Percentiles rank a stretch among this genome's conserved stretches.
Evolutionary conservation across 192 early-diverging fungal species (phyloP).

Genomic region (Coemansia sp.): DNA sequence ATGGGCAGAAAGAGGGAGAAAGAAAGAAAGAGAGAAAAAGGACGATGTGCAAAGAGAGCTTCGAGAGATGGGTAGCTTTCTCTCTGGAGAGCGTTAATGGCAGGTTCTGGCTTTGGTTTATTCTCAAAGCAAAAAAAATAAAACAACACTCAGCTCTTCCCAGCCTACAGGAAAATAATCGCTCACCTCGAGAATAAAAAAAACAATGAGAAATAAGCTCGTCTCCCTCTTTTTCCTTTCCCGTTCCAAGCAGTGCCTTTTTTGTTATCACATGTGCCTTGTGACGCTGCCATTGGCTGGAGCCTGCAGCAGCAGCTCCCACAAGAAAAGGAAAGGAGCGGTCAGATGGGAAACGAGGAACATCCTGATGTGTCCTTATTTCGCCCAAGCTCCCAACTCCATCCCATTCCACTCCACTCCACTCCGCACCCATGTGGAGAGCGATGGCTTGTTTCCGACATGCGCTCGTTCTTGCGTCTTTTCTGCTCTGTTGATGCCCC

Average conservation of each 20-base stretch:
- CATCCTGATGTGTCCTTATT: too few relatives aligned
- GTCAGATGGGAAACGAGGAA: not conserved
- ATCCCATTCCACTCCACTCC: too few relatives aligned
- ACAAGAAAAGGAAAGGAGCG: not conserved
- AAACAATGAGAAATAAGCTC: too few relatives aligned
- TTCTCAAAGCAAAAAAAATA: not conserved
- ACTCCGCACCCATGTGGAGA: too few relatives aligned
- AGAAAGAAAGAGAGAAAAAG: not conserved
- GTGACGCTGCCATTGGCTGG: slow-evolving; percentile 1
- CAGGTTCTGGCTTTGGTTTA: too few relatives aligned
- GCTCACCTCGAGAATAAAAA: too few relatives aligned
- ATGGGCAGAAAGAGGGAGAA: not conserved
- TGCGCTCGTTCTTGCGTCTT: too few relatives aligned
- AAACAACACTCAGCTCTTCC: not conserved
- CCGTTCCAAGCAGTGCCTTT: not conserved
- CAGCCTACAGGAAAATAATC: too few relatives aligned
- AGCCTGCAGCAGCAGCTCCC: not conserved
- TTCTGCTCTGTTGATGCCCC: too few relatives aligned
- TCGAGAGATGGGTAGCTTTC: not conserved
- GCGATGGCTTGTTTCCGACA: too few relatives aligned
- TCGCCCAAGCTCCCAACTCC: too few relatives aligned
- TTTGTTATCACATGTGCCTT: not conserved
- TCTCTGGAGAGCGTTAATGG: too few relatives aligned
- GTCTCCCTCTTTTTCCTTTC: not conserved
- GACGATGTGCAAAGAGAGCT: not conserved